phyloP scores from a whole-genome alignment of 169 alveolate species.

The Babesia divergens region DNA sequence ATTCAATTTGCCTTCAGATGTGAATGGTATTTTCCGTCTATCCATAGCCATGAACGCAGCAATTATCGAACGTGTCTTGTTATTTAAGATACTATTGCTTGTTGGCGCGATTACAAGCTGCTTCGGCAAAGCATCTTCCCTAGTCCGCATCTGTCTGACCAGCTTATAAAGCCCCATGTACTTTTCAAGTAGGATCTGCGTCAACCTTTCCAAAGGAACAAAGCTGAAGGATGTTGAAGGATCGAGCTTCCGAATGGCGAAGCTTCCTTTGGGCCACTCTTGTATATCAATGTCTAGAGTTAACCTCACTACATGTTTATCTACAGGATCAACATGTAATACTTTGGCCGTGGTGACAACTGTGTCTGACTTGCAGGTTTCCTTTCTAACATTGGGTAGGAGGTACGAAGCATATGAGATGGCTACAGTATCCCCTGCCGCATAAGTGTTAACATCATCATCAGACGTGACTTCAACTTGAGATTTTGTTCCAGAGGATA shows the following conservation, averaged over 20 bases:
- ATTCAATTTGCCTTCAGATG: neutral
- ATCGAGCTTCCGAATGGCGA: slow-evolving; percentile 40
- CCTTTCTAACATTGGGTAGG: neutral
- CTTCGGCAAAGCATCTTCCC: neutral
- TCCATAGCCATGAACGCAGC: neutral
- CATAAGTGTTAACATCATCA: neutral
- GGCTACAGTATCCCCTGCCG: neutral
- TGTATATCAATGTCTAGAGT: slow-evolving; percentile 2
- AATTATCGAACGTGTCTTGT: neutral
- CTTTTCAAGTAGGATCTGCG: neutral
- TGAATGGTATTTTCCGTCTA: neutral
- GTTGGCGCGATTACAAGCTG: slow-evolving; percentile 13
- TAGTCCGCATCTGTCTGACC: neutral
- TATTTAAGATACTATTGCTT: neutral
- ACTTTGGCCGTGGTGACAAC: neutral
- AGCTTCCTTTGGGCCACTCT: neutral
- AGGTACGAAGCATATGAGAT: slow-evolving; percentile 22
- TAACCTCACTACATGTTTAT: neutral
- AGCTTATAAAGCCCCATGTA: neutral
- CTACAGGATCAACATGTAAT: slow-evolving; percentile 2
- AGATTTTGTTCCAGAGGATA: slow-evolving; percentile 5
- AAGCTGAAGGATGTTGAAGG: neutral
- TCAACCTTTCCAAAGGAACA: neutral
- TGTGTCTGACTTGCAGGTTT: neutral
- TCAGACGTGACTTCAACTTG: slow-evolving; percentile 14